Evolutionary conservation across 2,329 filamentous ascomycete species (phyloP), one percentile per base, ranked within the genome.

Genomic region (Amylocarpus encephaloides): DNA sequence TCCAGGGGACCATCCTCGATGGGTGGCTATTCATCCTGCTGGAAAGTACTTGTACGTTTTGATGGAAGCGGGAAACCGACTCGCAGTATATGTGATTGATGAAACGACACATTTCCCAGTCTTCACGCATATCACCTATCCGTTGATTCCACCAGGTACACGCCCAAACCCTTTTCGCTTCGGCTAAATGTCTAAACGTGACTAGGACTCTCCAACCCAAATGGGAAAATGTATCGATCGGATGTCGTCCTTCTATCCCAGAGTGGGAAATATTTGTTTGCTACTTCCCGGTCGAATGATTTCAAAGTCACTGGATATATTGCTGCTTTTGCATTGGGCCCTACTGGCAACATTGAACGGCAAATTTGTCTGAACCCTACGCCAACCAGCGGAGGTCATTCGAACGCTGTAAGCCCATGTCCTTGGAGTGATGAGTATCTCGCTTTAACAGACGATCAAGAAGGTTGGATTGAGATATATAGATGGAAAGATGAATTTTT

Each of bases 401-500:
- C 85, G 54, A 95, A 95, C 64, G 89, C 89, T 0, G 86, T 94
- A n/a, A 79, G 80, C 50, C 88, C 88, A 1, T 89, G 86, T 64
- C 83, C 86, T 52, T 94, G 86, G 80, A 86, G 75, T 53, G 88
- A 94, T 62, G 88, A 94, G 70, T 95, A 87, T 86, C 62, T 95
- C n/a, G 89, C 89, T 15, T 76, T 95, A 60, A 93, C 87, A 6
- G 89, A 95, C 63, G 89, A 95, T 64, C 86, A 94, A 71, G 81
- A 90, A 59, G 89, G 89, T 5, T 92, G 86, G 72, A 71, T 95
- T 16, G 89, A 95, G 72, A 87, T 95, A 50, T 94, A 94, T 67
- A 76, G 88, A 48, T 95, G 88, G 86, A 77, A 85, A 57, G 84
- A 90, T 51, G 88, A 93, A 73, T 88, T 85, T 60, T 70, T 95